Evolutionary conservation across 2,329 filamentous ascomycete genomes (phyloP).

Genomic region (Pseudogymnoascus pannorum): DNA sequence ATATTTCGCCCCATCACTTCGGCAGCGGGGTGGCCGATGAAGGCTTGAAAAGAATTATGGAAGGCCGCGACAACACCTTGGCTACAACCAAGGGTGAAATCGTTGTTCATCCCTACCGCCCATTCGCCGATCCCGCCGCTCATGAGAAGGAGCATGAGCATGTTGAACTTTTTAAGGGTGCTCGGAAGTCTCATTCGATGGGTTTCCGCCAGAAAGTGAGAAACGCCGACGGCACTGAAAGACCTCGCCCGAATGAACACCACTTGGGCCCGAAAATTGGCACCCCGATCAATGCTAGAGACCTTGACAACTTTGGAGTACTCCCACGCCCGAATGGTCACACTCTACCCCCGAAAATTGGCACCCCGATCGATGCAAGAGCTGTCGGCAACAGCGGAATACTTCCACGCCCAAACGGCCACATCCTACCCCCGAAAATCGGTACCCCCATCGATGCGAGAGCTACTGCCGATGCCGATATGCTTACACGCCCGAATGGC

Average conservation of each 20-base stretch:
- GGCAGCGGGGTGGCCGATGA: neutral
- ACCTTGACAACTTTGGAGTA: no score
- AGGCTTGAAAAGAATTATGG: neutral
- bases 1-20: neutral
- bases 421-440: neutral
- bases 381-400: neutral
- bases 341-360: neutral
- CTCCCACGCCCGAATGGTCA: neutral
- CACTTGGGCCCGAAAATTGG: neutral
- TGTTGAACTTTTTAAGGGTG: neutral
- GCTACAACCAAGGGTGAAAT: neutral
- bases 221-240: neutral
- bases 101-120: neutral
- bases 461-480: neutral
- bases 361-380: neutral
- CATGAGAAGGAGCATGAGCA: neutral
- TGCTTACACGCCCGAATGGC: neutral
- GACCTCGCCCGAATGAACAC: neutral
- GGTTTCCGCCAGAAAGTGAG: neutral
- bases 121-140: neutral
- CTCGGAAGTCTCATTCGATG: neutral
- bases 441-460: neutral
- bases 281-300: neutral
- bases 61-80: neutral
- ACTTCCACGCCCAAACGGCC: neutral